Evolutionary conservation across 805 yeast genomes (phyloP).

Genomic region (Soucietia sequanensis): DNA sequence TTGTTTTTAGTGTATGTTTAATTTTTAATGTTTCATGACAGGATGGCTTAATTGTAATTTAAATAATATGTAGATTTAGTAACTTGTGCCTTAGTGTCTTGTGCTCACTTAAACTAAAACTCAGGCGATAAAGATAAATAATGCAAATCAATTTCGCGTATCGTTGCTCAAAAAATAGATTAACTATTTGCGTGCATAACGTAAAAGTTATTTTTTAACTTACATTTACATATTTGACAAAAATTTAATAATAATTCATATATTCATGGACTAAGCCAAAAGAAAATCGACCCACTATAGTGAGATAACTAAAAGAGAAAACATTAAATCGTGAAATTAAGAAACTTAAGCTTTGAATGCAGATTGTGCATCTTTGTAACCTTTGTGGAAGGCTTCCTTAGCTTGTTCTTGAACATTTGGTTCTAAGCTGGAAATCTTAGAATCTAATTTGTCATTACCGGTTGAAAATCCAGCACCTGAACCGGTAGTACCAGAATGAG

Average conservation of each 20-base stretch:
- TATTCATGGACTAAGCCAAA: no score
- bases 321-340: not conserved
- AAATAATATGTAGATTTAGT: no score
- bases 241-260: no score
- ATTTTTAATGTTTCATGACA: no score
- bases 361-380: constrained; percentile 36
- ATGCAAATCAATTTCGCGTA: no score
- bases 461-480: constrained; percentile 27
- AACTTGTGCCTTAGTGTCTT: not conserved
- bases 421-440: constrained; percentile 33
- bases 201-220: no score
- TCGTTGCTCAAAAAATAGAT: no score
- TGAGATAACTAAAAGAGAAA: not conserved
- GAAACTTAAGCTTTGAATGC: constrained; percentile 17
- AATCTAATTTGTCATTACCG: constrained; percentile 35
- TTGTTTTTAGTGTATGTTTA: no score
- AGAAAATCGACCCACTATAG: no score
- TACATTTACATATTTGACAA: no score
- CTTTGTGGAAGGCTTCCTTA: constrained; percentile 38
- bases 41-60: no score
- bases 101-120: not conserved
- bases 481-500: constrained; percentile 10
- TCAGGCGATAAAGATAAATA: not conserved
- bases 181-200: no score
- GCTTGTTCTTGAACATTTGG: constrained; percentile 36